phyloP scores from a whole-genome alignment of 2,329 filamentous ascomycete species.

The Monosporascus cannonballus region DNA sequence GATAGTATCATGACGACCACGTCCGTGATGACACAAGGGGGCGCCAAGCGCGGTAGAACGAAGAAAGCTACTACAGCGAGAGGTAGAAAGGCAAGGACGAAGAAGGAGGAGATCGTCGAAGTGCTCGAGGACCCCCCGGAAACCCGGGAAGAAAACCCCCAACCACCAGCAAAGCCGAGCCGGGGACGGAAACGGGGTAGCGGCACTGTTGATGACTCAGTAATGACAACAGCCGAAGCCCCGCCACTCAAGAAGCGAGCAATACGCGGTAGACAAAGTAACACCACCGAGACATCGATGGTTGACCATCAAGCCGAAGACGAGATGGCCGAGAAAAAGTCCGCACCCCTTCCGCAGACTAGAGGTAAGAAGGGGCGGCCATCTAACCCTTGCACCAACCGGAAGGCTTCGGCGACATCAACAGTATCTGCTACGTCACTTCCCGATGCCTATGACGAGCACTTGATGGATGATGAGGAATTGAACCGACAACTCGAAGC shows the following conservation, averaged over 20 bases:
- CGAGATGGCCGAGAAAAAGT: conserved; percentile 31
- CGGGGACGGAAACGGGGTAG: conserved; percentile 60
- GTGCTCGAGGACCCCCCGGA: conserved; percentile 32
- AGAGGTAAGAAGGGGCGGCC: conserved; percentile 39
- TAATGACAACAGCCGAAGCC: conserved; percentile 34
- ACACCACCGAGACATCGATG: conserved; percentile 32
- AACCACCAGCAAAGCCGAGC: conserved; percentile 32
- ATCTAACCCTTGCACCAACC: conserved; percentile 33
- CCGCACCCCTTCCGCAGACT: conserved; percentile 24
- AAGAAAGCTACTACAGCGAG: conserved; percentile 50
- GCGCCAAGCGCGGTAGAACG: conserved; percentile 41
- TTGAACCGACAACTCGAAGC: conserved; percentile 60
- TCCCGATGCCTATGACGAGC: conserved; percentile 28
- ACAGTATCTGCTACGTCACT: conserved; percentile 35
- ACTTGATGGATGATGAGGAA: conserved; percentile 54
- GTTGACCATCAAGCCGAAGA: conserved; percentile 32
- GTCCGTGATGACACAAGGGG: conserved; percentile 53
- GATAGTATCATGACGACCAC: conserved; percentile 55
- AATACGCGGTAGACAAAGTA: conserved; percentile 44
- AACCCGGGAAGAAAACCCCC: conserved; percentile 20
- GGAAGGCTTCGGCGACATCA: conserved; percentile 46
- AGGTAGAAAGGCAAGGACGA: conserved; percentile 38
- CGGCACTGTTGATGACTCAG: conserved; percentile 48
- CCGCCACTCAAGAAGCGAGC: conserved; percentile 55
- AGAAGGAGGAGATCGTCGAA: conserved; percentile 51